Percentiles rank a stretch among this genome's conserved stretches.
Conservation (phyloP, 78 protist species). For the Dictyostelium firmibasis region DNA sequence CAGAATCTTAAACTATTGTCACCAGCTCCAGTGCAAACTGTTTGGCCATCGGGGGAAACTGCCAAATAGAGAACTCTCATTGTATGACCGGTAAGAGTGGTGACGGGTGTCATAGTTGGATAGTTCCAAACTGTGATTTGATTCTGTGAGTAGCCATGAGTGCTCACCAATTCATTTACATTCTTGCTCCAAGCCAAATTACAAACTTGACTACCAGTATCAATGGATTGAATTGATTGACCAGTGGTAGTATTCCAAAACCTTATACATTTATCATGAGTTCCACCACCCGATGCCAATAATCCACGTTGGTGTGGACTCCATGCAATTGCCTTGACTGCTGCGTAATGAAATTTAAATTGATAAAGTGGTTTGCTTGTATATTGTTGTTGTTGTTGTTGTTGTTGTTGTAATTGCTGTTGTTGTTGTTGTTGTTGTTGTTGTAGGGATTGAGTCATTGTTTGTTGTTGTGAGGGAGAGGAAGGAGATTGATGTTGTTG, state of each 20-base stretch:
- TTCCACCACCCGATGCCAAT: conserved; percentile 99
- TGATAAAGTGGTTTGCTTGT: conserved; percentile 40
- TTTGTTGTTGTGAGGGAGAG: conserved; percentile 26
- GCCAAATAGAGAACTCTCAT: conserved; percentile 97
- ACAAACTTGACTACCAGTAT: conserved; percentile 88
- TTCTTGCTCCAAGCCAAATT: conserved; percentile 93
- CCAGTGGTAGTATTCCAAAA: conserved; percentile 96
- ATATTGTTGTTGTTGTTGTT: neutral
- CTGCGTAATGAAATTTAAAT: conserved; percentile 92
- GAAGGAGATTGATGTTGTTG: neutral
- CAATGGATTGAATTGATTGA: conserved; percentile 67
- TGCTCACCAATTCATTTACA: conserved; percentile 95
- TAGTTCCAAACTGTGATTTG: conserved; percentile 98
- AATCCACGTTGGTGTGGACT: conserved; percentile 93
- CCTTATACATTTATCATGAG: conserved; percentile 97
- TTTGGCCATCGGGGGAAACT: conserved; percentile 93
- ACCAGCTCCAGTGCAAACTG: conserved; percentile 97
- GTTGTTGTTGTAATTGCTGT: neutral
- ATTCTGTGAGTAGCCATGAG: conserved; percentile 98
- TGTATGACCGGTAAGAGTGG: conserved; percentile 87
- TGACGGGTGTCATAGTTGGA: conserved; percentile 90
- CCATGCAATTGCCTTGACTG: conserved; percentile 99
- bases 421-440: neutral
- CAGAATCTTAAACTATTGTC: conserved; percentile 99
- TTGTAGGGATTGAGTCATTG: too few relatives aligned